Evolutionary conservation across 1,139 yeast species (phyloP), one percentile per base, ranked within the genome.

Genomic region (Saccharomyces hybrid): DNA sequence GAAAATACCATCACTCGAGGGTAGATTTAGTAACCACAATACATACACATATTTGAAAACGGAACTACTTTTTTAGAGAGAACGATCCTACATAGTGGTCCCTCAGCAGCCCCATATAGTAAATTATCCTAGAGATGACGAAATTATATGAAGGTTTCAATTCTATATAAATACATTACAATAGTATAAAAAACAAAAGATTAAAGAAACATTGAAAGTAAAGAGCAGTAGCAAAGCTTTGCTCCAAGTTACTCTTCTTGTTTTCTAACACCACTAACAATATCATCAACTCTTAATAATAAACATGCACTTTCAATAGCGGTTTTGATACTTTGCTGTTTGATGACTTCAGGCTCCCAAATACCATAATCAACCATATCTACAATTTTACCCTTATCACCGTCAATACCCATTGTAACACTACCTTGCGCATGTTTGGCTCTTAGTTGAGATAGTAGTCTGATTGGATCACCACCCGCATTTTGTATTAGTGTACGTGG

Each of bases 281-380:
- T 93, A 71, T 93, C 99, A 71, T 93, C 99, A 51, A 93, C 99
- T 69, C 99, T 85, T 70, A 93, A 78, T 66, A 93, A 78, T 75
- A 93, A 78, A 72, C 97, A 88, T 7, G 99, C 98, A 77, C 96
- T 86, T 74, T 93, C 99, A 62, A 95, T 88, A 48, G 96, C 96
- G 19, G 99, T 95, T 77, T 93, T 93, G 64, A 93, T 86, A 60
- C 96, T 86, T 76, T 93, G 99, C 68, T 88, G 95, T 75, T 93
- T 93, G 72, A 93, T 90, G 51, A 89, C 97, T 75, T 93, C 97
- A 16, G 99, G 99, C 75, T 93, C 99, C 99, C 99, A 93, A 61
- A 93, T 87, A 47, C 99, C 99, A 72, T 90, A 93, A 27, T 82
- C 86, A 62, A 86, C 82, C 99, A 93, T 93, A 71, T 93, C 98